A percentile compares a stretch with the other conserved stretches of the same genome.
Evolutionary conservation across 352 stramenopile genomes (phyloP).

Genomic region (Globisporangium nodosum): DNA sequence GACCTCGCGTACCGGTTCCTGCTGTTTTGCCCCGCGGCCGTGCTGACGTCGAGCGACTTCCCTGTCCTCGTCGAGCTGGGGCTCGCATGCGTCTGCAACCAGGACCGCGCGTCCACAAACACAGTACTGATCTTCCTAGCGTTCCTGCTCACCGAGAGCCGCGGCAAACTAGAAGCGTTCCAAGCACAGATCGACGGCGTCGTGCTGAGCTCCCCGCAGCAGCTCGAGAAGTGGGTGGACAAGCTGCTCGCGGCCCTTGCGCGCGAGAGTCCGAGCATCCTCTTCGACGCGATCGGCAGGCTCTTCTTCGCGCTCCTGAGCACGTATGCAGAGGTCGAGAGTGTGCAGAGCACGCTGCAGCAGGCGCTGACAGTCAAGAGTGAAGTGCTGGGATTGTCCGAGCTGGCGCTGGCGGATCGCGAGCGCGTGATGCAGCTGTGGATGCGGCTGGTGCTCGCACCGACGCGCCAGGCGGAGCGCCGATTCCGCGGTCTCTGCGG

Average conservation of each 20-base stretch:
- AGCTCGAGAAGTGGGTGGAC: constrained; percentile 49
- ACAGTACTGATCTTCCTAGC: constrained; percentile 63
- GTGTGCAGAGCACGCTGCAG: constrained; percentile 23
- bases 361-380: constrained; percentile 24
- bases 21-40: constrained; percentile 59
- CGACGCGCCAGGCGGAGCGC: constrained; percentile 45
- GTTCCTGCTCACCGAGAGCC: constrained; percentile 53
- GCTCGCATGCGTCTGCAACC: constrained; percentile 53
- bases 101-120: constrained; percentile 61
- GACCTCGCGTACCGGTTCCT: constrained; percentile 66
- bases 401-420: constrained; percentile 34
- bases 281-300: constrained; percentile 47
- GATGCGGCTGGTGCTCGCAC: constrained; percentile 43
- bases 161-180: constrained; percentile 36
- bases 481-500: constrained; percentile 53
- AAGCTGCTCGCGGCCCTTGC: constrained; percentile 40
- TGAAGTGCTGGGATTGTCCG: constrained; percentile 32
- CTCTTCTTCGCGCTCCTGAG: constrained; percentile 51
- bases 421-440: constrained; percentile 52
- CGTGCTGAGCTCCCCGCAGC: constrained; percentile 23
- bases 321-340: constrained; percentile 31
- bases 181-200: constrained; percentile 34
- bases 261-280: constrained; percentile 42
- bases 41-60: constrained; percentile 53
- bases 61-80: constrained; percentile 52